phyloP scores from a whole-genome alignment of 2,329 filamentous ascomycete genomes.

The Cryphonectria naterciae region DNA sequence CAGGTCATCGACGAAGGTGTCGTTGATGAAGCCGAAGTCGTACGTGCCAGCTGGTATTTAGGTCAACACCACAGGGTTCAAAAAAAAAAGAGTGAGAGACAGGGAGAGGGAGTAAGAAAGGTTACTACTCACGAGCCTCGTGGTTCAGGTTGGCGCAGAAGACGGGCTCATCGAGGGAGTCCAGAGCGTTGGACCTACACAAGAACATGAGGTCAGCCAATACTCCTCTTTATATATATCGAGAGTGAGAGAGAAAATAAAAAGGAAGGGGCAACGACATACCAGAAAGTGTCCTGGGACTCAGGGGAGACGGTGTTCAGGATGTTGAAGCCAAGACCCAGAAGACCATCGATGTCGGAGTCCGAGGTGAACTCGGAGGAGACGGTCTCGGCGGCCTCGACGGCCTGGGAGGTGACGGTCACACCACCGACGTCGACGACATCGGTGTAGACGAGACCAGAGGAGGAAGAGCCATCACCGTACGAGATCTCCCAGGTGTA shows the following conservation, averaged over 20 bases:
- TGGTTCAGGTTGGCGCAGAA: conserved; percentile 43
- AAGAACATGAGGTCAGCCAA: background rate
- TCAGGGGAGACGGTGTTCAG: conserved; percentile 62
- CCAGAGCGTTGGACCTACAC: conserved; percentile 40
- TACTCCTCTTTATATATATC: background rate
- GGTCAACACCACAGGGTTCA: background rate
- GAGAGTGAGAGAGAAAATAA: conserved; percentile 27
- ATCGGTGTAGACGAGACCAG: conserved; percentile 66
- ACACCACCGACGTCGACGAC: conserved; percentile 64
- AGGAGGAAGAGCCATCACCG: conserved; percentile 64
- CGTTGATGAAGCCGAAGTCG: conserved; percentile 56
- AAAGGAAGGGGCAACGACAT: conserved; percentile 33
- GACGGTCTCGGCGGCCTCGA: conserved; percentile 64
- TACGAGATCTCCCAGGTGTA: conserved; percentile 62
- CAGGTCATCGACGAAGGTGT: conserved; percentile 55
- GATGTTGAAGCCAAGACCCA: conserved; percentile 64
- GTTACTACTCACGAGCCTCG: conserved; percentile 38
- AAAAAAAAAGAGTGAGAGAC: background rate
- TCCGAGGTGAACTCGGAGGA: conserved; percentile 47
- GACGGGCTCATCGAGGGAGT: conserved; percentile 36
- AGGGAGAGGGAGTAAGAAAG: background rate
- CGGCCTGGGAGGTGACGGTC: conserved; percentile 62
- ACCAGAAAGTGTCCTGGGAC: conserved; percentile 51
- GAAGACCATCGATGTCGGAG: conserved; percentile 44
- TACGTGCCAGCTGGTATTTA: conserved; percentile 37